phyloP scores from a whole-genome alignment of 2,329 filamentous ascomycete species.

The Verticillium klebahnii region DNA sequence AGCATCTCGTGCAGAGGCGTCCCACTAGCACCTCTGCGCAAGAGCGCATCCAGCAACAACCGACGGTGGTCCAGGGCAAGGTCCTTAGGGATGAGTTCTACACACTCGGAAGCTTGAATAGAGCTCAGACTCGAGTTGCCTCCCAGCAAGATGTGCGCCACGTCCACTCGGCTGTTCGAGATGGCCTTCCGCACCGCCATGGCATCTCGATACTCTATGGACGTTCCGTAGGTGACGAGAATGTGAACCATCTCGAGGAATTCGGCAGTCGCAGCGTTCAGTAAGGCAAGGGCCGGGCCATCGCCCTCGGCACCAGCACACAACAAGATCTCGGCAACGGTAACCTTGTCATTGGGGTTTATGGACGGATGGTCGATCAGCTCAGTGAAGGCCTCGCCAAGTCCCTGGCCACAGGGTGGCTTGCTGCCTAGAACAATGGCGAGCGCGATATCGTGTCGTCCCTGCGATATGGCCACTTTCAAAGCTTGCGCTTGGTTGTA shows the following conservation, averaged over 20 bases:
- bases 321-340: conserved; percentile 50
- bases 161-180: conserved; percentile 36
- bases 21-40: conserved; percentile 48
- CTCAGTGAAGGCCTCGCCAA: conserved; percentile 46
- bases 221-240: conserved; percentile 49
- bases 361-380: conserved; percentile 42
- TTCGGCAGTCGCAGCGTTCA: conserved; percentile 42
- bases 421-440: conserved; percentile 49
- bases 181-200: conserved; percentile 45
- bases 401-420: conserved; percentile 41
- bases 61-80: conserved; percentile 39
- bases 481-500: conserved; percentile 48
- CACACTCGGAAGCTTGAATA: conserved; percentile 43
- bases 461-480: conserved; percentile 41
- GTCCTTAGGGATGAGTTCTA: conserved; percentile 43
- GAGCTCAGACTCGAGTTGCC: conserved; percentile 39
- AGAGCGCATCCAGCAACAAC: conserved; percentile 37
- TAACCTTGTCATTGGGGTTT: conserved; percentile 43
- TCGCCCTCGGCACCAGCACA: conserved; percentile 54
- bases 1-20: conserved; percentile 41
- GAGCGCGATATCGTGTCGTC: conserved; percentile 49
- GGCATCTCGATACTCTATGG: conserved; percentile 49
- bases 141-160: conserved; percentile 42
- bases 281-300: conserved; percentile 40
- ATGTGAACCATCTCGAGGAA: conserved; percentile 51